Base-by-base conservation (phyloP, 1,139 yeast genomes). In the Geotrichum citri-aurantii region DNA sequence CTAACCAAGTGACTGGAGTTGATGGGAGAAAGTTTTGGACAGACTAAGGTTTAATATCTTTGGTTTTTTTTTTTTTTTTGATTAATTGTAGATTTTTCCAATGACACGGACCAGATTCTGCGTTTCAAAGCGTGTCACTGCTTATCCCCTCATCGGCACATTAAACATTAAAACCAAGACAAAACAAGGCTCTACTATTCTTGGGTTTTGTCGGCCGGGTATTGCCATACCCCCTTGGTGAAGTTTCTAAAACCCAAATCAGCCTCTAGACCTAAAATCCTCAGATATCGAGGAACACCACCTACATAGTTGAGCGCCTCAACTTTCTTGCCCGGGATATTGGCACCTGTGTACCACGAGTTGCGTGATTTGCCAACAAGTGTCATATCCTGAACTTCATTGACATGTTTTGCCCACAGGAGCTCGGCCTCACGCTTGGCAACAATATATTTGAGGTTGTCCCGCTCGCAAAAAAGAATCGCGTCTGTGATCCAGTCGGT, bases 331-430 rank as follows among this genome's bases (percentile, higher is more conserved):
- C 70, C 70, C 2, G 71, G 70, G 27, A 69, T 63, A 56, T 68
- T 67, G 23, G 69, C 64, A 4, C 72, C 72, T 65, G 67, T 68
- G 54, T 68, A 69, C 70, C 70, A 68, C 8, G 72, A 64, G 27
- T 54, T 57, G 50, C 52, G 52, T 31, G 50, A 21, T 21, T 47
- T 48, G n/a, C 48, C 50, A 17, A 58, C 50, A 27, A 58, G 49
- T 12, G 61, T 58, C 48, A 49, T 21, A 17, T 52, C 58, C 37
- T 56, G 59, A 24, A 59, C 24, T n/a, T 53, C 56, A 27, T 55
- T 52, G 12, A 59, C 61, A 48, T 59, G 61, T 4, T 27, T 23
- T 2, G 58, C 52, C 61, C 61, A 59, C 12, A 54, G 52, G 1
- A 40, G 19, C 40, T 59, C 61, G 1, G 59, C 52, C 14, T 56